Evolutionary conservation across 768 basidiomycete genomes (phyloP).

Genomic region (Mycena sanguinolenta): DNA sequence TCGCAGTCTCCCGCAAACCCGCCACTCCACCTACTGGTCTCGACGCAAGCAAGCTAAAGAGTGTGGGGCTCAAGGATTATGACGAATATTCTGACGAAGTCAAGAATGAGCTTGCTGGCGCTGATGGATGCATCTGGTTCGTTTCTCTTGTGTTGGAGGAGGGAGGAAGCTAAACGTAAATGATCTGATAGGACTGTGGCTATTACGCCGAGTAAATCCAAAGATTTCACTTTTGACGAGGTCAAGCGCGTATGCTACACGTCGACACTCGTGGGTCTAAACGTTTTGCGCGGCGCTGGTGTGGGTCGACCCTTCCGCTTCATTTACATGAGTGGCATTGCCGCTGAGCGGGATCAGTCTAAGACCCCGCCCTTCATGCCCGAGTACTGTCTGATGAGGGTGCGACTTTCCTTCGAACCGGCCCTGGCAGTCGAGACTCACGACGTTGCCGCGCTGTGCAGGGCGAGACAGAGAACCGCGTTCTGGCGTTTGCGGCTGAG

Average conservation of each 20-base stretch:
- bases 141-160: not conserved
- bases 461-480: slow-evolving; percentile 7
- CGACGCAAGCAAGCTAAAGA: not conserved
- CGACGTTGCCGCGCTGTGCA: not conserved
- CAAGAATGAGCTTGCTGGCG: not conserved
- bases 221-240: not conserved
- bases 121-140: slow-evolving; percentile 1
- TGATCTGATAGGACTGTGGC: not conserved
- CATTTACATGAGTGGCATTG: not conserved
- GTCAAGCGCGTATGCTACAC: slow-evolving; percentile 1
- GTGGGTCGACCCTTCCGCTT: not conserved
- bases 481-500: not conserved
- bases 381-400: slow-evolving; percentile 4
- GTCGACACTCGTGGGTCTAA: not conserved
- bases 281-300: not conserved
- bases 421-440: not conserved
- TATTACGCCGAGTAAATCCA: not conserved
- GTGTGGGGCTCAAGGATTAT: not conserved
- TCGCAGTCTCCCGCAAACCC: not conserved
- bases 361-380: not conserved
- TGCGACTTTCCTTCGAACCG: not conserved
- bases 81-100: slow-evolving; percentile 1
- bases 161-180: not conserved
- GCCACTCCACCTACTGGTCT: not conserved
- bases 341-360: not conserved